These are phyloP conservation scores for Alternaria incomplexa DNA, from an alignment of 2,329 filamentous ascomycete genomes.

Conservation along the genomic window DNA sequence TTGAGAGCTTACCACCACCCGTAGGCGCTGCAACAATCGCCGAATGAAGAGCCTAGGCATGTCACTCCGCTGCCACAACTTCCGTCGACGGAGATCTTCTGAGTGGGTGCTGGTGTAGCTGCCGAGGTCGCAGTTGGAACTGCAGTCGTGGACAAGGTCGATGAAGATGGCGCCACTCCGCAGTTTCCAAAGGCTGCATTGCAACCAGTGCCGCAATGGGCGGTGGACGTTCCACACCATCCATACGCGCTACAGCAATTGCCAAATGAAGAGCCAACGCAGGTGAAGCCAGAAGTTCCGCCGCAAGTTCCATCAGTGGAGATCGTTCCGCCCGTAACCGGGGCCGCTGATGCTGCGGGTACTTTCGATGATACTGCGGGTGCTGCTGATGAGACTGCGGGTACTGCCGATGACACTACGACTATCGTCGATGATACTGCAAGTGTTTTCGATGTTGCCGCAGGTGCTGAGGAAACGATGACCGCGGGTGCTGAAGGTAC, in stretches of 20 bases:
- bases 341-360: neutral
- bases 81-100: constrained; percentile 31
- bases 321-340: constrained; percentile 4
- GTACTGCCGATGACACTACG: neutral
- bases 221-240: constrained; percentile 44
- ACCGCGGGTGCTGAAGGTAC: neutral
- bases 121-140: constrained; percentile 1
- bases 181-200: constrained; percentile 43
- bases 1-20: constrained; percentile 41
- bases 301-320: constrained; percentile 28
- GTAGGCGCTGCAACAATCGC: constrained; percentile 52
- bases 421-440: neutral
- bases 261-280: constrained; percentile 51
- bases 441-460: neutral
- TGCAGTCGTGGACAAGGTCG: neutral
- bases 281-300: constrained; percentile 40
- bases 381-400: neutral
- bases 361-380: neutral
- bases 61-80: constrained; percentile 20
- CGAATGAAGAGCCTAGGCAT: constrained; percentile 51
- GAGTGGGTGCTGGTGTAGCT: constrained; percentile 12
- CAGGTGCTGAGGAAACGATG: neutral
- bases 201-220: constrained; percentile 38
- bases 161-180: constrained; percentile 4
- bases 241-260: constrained; percentile 53